A percentile compares a stretch with the other conserved stretches of the same genome.
These are phyloP conservation scores for Daedalea quercina DNA, from an alignment of 768 basidiomycete species.

Conservation along the genomic window DNA sequence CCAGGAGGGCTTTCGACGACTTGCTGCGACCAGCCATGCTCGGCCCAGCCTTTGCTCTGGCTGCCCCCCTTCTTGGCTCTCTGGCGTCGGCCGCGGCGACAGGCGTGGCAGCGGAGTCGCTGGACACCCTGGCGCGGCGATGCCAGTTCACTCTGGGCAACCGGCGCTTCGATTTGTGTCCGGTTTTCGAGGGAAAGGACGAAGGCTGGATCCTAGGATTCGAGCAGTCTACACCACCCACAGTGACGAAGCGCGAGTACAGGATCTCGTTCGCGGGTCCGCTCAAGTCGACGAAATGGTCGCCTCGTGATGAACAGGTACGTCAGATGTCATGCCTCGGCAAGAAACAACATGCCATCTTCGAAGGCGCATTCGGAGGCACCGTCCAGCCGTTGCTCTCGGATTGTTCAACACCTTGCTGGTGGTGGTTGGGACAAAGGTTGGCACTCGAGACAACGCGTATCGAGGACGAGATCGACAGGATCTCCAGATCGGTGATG, in stretches of 20 bases:
- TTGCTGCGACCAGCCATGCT: not conserved
- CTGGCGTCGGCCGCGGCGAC: not conserved
- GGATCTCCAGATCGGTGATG: not conserved
- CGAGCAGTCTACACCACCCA: conserved; percentile 20
- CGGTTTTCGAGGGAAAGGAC: conserved; percentile 17
- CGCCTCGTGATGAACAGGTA: conserved; percentile 25
- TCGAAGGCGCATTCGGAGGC: not conserved
- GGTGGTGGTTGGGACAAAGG: no score
- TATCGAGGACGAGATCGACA: no score
- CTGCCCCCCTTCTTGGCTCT: not conserved
- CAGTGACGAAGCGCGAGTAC: conserved; percentile 23
- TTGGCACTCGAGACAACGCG: no score
- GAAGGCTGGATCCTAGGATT: conserved; percentile 13
- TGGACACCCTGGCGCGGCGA: conserved; percentile 13
- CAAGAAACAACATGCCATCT: not conserved
- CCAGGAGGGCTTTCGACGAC: not conserved
- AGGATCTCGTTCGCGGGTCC: conserved; percentile 20
- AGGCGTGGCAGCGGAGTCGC: not conserved
- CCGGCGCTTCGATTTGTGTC: conserved; percentile 23
- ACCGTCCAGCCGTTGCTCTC: no score
- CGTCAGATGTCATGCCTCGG: conserved; percentile 1
- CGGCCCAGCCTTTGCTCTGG: not conserved
- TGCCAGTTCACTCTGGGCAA: conserved; percentile 20
- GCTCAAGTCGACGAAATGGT: conserved; percentile 15
- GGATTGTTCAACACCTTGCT: no score